Percentiles rank a stretch among this genome's conserved stretches.
These are phyloP conservation scores for Spizellomyces punctatus DNA, from an alignment of 192 early-diverging fungal genomes.

Conservation along the genomic window DNA sequence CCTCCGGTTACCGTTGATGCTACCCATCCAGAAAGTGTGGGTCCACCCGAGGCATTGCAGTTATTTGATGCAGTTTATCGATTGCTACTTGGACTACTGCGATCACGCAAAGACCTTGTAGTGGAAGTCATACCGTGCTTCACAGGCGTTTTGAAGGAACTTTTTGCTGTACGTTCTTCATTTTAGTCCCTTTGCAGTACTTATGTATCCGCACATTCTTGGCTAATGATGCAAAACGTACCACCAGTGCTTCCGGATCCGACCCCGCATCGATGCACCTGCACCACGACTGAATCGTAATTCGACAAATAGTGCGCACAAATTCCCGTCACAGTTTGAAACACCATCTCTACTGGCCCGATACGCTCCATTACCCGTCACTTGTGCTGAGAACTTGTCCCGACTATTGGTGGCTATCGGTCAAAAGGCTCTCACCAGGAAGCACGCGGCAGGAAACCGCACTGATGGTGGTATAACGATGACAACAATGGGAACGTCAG, in stretches of 20 bases:
- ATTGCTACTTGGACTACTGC: slow-evolving; percentile 51
- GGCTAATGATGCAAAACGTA: no score
- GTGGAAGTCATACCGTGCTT: slow-evolving; percentile 54
- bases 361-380: slow-evolving; percentile 31
- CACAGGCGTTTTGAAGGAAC: slow-evolving; percentile 49
- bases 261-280: background rate
- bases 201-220: no score
- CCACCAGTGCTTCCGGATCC: slow-evolving; percentile 45
- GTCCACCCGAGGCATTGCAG: background rate
- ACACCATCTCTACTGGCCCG: slow-evolving; percentile 8
- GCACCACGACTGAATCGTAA: no score
- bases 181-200: no score
- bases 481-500: slow-evolving; percentile 1
- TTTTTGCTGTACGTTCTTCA: slow-evolving; percentile 36
- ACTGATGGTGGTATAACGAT: background rate
- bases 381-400: slow-evolving; percentile 19
- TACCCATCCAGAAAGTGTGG: no score
- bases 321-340: background rate
- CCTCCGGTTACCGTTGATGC: no score
- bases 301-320: no score
- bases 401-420: slow-evolving; percentile 23
- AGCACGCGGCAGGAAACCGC: no score
- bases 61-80: slow-evolving; percentile 55
- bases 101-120: slow-evolving; percentile 53
- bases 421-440: slow-evolving; percentile 13